phyloP scores from a whole-genome alignment of 192 early-diverging fungal genomes.

The Rhizophagus sp. region DNA sequence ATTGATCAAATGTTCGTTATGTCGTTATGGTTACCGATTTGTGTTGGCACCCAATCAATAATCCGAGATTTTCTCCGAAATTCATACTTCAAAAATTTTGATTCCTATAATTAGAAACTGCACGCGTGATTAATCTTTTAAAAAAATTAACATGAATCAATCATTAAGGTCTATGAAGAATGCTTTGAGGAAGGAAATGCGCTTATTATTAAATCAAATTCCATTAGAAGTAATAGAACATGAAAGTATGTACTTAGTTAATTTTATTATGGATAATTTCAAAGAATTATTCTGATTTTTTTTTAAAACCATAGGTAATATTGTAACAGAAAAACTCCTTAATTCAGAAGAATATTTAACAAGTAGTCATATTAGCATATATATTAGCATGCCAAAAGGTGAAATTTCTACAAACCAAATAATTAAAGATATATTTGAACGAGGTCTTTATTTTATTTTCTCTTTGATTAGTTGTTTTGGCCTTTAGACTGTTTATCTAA shows the following conservation, averaged over 20 bases:
- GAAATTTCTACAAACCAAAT: conserved; percentile 52
- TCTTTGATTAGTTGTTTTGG: background rate
- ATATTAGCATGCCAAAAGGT: conserved; percentile 52
- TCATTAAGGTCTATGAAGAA: background rate
- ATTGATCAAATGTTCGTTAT: too few species aligned
- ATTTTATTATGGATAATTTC: background rate
- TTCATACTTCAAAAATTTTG: too few species aligned
- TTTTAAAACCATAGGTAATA: conserved; percentile 21
- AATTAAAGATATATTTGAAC: conserved; percentile 46
- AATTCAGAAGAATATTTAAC: conserved; percentile 38
- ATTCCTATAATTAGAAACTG: too few species aligned
- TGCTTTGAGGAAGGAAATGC: conserved; percentile 23
- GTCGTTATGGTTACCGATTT: too few species aligned
- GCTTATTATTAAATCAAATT: conserved; percentile 4
- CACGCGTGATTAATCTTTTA: too few species aligned
- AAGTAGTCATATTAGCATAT: conserved; percentile 50
- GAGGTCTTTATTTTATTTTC: conserved; percentile 38
- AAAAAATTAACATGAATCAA: background rate
- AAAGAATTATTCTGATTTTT: background rate
- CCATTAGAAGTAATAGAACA: conserved; percentile 1
- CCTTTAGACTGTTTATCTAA: background rate
- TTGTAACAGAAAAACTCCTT: conserved; percentile 44
- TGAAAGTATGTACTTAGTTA: conserved; percentile 13
- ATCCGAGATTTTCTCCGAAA: too few species aligned
- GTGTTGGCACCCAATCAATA: too few species aligned